These are phyloP conservation scores for Dendrobium officinale DNA, from an alignment of 106 monocot species.

Conservation along the genomic window DNA sequence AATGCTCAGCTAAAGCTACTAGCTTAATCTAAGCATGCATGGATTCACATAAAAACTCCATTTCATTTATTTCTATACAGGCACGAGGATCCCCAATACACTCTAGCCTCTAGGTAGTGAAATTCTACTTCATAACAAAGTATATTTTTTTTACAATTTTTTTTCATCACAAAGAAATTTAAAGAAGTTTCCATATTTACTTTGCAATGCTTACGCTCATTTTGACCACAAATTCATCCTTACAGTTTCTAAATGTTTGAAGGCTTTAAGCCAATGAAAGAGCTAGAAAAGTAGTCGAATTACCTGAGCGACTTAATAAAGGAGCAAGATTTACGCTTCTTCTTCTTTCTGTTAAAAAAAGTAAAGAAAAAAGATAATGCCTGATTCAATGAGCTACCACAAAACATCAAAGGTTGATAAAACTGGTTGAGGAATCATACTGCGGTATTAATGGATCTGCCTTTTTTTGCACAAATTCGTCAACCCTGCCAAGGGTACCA, in stretches of 20 bases:
- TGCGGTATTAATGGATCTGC: slow-evolving; percentile 4
- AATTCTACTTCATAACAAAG: no score
- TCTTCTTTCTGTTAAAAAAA: slow-evolving; percentile 6
- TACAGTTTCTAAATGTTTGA: not conserved
- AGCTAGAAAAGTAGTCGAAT: not conserved
- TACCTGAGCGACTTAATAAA: slow-evolving; percentile 5
- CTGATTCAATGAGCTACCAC: not conserved
- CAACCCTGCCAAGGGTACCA: not conserved
- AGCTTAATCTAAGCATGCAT: no score
- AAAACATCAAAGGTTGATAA: not conserved
- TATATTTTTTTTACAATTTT: not conserved
- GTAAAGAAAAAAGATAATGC: not conserved
- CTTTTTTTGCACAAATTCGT: not conserved
- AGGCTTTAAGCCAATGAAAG: not conserved
- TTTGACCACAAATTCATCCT: not conserved
- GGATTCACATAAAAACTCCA: no score
- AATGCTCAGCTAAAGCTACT: no score
- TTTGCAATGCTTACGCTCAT: not conserved
- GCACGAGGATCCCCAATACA: no score
- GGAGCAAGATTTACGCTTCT: not conserved
- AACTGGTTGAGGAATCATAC: not conserved
- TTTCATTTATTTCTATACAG: no score
- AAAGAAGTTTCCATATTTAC: not conserved
- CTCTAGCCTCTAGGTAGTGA: no score
- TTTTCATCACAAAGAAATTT: not conserved